Conservation (phyloP, 371 early-diverging fungal genomes). For the Mortierella sp. region DNA sequence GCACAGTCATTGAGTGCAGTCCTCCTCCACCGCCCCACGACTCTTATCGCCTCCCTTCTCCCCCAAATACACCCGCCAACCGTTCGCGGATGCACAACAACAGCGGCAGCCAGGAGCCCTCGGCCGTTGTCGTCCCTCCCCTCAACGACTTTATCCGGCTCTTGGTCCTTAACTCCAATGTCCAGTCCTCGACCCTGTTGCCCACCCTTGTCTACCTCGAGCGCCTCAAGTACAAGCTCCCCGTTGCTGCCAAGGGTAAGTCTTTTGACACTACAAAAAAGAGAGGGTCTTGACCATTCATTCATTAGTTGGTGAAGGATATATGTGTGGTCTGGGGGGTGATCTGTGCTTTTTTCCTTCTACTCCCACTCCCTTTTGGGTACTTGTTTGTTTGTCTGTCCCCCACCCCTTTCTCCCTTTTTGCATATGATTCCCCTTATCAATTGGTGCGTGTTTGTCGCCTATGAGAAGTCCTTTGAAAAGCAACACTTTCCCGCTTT, state of each 20-base stretch:
- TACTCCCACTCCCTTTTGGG: neutral
- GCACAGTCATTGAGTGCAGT: constrained; percentile 65
- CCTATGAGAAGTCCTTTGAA: neutral
- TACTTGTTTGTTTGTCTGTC: neutral
- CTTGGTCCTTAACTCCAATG: constrained; percentile 67
- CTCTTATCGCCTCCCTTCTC: constrained; percentile 35
- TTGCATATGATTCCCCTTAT: neutral
- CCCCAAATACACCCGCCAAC: constrained; percentile 42
- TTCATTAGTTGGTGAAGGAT: neutral
- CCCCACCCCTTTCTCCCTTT: neutral
- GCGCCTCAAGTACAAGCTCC: constrained; percentile 62
- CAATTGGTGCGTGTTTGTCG: neutral
- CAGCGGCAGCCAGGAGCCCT: constrained; percentile 17
- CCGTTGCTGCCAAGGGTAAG: constrained; percentile 57
- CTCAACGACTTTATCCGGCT: constrained; percentile 67
- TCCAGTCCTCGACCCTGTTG: constrained; percentile 71
- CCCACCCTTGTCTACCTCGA: constrained; percentile 72
- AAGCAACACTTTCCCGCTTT: neutral
- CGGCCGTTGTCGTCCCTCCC: constrained; percentile 59
- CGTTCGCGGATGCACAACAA: constrained; percentile 34
- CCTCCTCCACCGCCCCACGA: constrained; percentile 54
- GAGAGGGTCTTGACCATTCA: neutral
- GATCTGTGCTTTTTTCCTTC: constrained; percentile 26
- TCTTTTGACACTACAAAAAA: neutral
- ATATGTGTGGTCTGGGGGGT: constrained; percentile 11